These are phyloP conservation scores for Penicillium desertorum DNA, from an alignment of 495 filamentous ascomycete genomes.

Conservation along the genomic window DNA sequence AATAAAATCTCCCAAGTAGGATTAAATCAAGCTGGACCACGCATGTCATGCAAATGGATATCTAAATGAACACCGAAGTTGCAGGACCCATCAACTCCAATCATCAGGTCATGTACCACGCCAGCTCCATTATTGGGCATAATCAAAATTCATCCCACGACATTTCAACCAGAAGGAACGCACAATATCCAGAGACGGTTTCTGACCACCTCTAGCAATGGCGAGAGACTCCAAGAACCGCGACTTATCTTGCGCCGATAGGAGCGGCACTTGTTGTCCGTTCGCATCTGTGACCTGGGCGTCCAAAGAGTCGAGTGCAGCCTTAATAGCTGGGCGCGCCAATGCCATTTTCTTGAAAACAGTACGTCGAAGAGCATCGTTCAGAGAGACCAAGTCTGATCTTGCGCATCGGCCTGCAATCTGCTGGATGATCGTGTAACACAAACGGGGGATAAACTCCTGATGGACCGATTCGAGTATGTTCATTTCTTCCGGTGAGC, in stretches of 20 bases:
- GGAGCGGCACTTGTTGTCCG: conserved; percentile 21
- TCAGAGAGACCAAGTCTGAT: conserved; percentile 74
- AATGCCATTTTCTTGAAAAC: conserved; percentile 64
- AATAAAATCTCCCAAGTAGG: not conserved
- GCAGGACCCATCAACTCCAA: conserved; percentile 15
- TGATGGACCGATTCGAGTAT: conserved; percentile 55
- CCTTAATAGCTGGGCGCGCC: conserved; percentile 60
- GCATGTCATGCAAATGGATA: conserved; percentile 21
- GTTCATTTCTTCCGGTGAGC: conserved; percentile 40
- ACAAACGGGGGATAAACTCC: conserved; percentile 59
- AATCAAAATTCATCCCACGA: conserved; percentile 66
- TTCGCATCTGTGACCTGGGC: conserved; percentile 31
- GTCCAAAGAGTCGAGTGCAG: conserved; percentile 56
- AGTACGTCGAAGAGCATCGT: conserved; percentile 74
- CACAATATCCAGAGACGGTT: conserved; percentile 58
- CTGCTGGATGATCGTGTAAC: conserved; percentile 61
- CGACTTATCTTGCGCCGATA: conserved; percentile 37
- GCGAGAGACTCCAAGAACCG: conserved; percentile 39
- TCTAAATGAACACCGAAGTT: conserved; percentile 14
- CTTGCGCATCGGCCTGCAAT: conserved; percentile 72
- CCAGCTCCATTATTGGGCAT: conserved; percentile 42
- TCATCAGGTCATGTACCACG: conserved; percentile 11
- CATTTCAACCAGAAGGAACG: conserved; percentile 70
- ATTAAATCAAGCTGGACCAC: conserved; percentile 5
- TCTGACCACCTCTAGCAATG: conserved; percentile 57